Evolutionary conservation across 2,329 filamentous ascomycete species (phyloP), one percentile per base, ranked within the genome.

Genomic region (Diplodia scrobiculata): DNA sequence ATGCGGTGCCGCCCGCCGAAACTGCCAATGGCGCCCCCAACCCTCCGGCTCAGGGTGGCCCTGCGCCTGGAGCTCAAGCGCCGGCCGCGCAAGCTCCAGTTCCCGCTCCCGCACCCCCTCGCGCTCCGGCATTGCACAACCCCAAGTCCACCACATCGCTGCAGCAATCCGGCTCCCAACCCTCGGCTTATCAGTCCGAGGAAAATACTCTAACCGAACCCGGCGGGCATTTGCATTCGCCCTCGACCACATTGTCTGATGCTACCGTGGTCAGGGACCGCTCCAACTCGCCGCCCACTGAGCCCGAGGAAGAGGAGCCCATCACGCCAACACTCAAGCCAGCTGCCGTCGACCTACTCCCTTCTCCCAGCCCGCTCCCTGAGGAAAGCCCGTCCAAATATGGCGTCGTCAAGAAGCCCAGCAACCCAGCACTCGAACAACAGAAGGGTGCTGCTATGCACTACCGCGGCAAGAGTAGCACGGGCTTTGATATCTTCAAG

Each of bases 401-500:
- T 45, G 68, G 68, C 69, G 74, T 32, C 10, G 48, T 48, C 36
- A 63, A 66, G 27, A n/a, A 66, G 38, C 50, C 65, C 13, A 63
- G 65, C 52, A 45, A 29, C n/a, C 4, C 53, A 34, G 45, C 32
- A 2, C 65, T 65, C 51, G 54, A 47, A 27, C 38, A 65, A 19
- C 27, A 21, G 17, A 66, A 66, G 32, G 34, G 34, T 19, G 58
- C 71, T 19, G 50, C 71, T 45, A 72, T 74, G 63, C 75, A 77
- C 59, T 65, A 69, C 45, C 74, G 74, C 11, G 74, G 75, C 21
- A 77, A 77, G 67, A 78, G 76, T 67, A 76, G 72, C 66, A 76
- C 75, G 14, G 73, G 75, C 36, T 76, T 78, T 66, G 74, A 75
- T 62, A 70, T 76, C 36, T 69, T 77, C 68, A 75, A 76, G 71